Conservation (phyloP, 2,329 filamentous ascomycete species). For the Aspergillus aculeatinus region DNA sequence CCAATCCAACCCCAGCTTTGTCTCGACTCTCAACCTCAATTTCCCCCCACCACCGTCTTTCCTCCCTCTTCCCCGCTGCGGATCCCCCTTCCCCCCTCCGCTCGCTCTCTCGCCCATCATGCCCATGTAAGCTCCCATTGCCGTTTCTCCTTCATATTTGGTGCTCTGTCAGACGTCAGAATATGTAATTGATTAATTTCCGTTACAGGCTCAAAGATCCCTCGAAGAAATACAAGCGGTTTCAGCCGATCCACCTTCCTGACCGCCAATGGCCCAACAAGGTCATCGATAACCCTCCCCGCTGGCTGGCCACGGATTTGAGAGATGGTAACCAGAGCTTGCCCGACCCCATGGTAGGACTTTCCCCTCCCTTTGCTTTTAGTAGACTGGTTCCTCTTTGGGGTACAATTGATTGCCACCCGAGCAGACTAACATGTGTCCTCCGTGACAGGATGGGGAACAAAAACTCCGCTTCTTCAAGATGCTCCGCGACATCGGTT, state of each 20-base stretch:
- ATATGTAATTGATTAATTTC: background rate
- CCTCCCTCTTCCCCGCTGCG: slow-evolving; percentile 12
- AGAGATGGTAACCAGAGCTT: slow-evolving; percentile 93
- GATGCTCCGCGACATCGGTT: slow-evolving; percentile 87
- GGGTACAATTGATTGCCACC: background rate
- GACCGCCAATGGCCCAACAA: slow-evolving; percentile 74
- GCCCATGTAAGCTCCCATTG: slow-evolving; percentile 36
- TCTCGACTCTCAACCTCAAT: background rate
- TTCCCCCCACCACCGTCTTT: slow-evolving; percentile 5
- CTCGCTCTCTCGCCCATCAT: slow-evolving; percentile 25
- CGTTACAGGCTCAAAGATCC: slow-evolving; percentile 48
- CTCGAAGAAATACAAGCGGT: slow-evolving; percentile 50
- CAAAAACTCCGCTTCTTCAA: slow-evolving; percentile 96
- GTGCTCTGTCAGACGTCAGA: too few relatives aligned
- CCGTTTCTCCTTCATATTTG: background rate
- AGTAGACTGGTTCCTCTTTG: background rate
- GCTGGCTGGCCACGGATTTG: slow-evolving; percentile 87
- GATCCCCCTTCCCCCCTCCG: slow-evolving; percentile 10
- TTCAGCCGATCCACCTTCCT: slow-evolving; percentile 49
- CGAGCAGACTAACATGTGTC: background rate
- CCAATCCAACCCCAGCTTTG: background rate
- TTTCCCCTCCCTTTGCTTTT: background rate
- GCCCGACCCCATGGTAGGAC: slow-evolving; percentile 81
- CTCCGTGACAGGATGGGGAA: slow-evolving; percentile 68
- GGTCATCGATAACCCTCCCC: slow-evolving; percentile 76